Base-by-base conservation (phyloP, 1,284 basidiomycete species). In the Puccinia novopanici region DNA sequence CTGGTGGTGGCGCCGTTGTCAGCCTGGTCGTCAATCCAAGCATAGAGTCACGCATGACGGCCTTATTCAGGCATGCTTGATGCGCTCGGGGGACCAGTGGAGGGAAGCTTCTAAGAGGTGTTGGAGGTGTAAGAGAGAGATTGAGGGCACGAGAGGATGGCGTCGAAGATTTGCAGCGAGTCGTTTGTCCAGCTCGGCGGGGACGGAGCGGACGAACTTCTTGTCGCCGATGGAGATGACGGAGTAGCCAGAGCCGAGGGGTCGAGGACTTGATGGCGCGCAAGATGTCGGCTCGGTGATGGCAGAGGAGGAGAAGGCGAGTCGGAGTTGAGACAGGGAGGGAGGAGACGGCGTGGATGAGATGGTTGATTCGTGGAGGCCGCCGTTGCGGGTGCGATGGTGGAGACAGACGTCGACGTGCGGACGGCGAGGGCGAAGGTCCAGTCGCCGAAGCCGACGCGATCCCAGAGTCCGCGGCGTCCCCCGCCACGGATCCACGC, bases 391-490 rank as follows among this genome's bases (percentile, higher is more conserved):
- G 80, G 92, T 91, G 61, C 95, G 88, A 12, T 93, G 96, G 84
- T 90, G 92, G 45, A 98, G 91, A 84, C 96, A 98, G 22, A 99
- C 90, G 85, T 99, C 96, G 70, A 99, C 94, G 82, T 99, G 92
- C 87, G 96, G 37, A 98, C 93, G 2, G 94, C 94, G 0, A 99
- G 89, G 84, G 97, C 95, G 85, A 94, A 93, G 84, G 95, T 92
- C 93, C 94, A 99, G 85, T 99, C 97, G 9, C 93, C 91, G 34
- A 89, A 83, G 0, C 93, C 93, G 22, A 98, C 89, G 84, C 94
- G 87, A 85, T 94, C 95, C 30, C 90, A 91, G 91, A 92, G 93
- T 92, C 93, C 95, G 2, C 94, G 91, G 0, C 83, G 84, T 0
- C 86, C 85, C 84, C 0, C 85, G 92, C 24, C 99, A 89, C 0